Evolutionary conservation across 768 basidiomycete genomes (phyloP), one percentile per base, ranked within the genome.

Genomic region (Lentinula boryana): DNA sequence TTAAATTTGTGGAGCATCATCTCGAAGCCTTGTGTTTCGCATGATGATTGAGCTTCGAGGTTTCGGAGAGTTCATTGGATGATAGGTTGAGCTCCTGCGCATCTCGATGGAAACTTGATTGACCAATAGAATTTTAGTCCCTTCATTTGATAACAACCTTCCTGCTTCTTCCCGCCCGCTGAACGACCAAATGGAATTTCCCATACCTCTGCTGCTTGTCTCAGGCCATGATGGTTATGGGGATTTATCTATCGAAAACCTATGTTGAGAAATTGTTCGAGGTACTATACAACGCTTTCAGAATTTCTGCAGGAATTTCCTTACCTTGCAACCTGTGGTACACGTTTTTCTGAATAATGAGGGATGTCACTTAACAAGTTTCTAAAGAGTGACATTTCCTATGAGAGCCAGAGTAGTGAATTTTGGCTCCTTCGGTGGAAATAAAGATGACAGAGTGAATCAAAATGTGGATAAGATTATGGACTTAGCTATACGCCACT

Each of bases 11-110:
- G 40, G 38, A 56, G 38, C 55, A 40, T 56, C 55, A 40, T 40
- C 40, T 56, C 23, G 35, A 55, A 36, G 35, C 48, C 9, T 15
- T 49, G n/a, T 18, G 36, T 43, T 40, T 41, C 55, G 55, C 55
- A 38, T 56, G 55, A n/a, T 56, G 55, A 56, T 56, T 56, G 55
- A 56, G 55, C 55, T 56, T 56, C 36, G 40, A 56, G 40, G 55
- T 15, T 27, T 41, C 55, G 15, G 9, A 15, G 55, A 23, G 40
- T 43, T 56, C 18, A 56, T 56, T 56, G 53, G 53, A 54, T 54
- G 53, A 54, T 38, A 54, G 53, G 18, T 31, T 31, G 21, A 9
- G 10, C 35, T 54, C 15, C 51, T 52, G 16, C 41, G 21, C 21
- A 21, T 48, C 50, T 35, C 50, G 31, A 35, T 52, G 50, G 33